Conservation (phyloP, 805 yeast species). For the Vanderwaltozyma tropicalis region DNA sequence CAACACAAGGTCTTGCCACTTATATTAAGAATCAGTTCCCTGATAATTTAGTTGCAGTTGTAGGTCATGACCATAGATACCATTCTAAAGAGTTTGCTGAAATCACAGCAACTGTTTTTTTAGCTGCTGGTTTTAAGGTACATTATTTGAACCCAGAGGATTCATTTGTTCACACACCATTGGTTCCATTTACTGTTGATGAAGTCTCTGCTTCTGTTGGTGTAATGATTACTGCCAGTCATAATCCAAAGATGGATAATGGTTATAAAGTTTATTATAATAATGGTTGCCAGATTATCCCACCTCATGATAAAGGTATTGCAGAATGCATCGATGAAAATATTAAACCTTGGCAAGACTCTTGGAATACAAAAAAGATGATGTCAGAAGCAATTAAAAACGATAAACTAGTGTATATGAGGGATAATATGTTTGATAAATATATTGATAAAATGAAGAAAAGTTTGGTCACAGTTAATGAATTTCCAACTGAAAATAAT, state of each 20-base stretch:
- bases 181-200: slow-evolving; percentile 83
- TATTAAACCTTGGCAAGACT: slow-evolving; percentile 47
- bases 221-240: slow-evolving; percentile 88
- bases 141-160: slow-evolving; percentile 37
- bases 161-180: slow-evolving; percentile 64
- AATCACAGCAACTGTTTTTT: slow-evolving; percentile 65
- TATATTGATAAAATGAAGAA: slow-evolving; percentile 32
- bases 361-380: slow-evolving; percentile 38
- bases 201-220: slow-evolving; percentile 58
- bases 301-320: slow-evolving; percentile 76
- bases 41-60: slow-evolving; percentile 35
- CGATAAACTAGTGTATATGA: slow-evolving; percentile 30
- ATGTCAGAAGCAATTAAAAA: slow-evolving; percentile 22
- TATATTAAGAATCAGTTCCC: slow-evolving; percentile 32
- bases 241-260: slow-evolving; percentile 75
- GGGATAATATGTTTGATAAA: slow-evolving; percentile 31
- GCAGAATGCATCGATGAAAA: slow-evolving; percentile 53
- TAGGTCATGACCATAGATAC: slow-evolving; percentile 89
- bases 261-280: slow-evolving; percentile 91
- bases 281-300: slow-evolving; percentile 92
- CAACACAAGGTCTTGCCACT: slow-evolving; percentile 70
- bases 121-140: slow-evolving; percentile 58
- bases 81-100: slow-evolving; percentile 73
- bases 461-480: slow-evolving; percentile 27
- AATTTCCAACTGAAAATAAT: neutral